phyloP scores from a whole-genome alignment of 352 stramenopile species.

The Saprolegnia diclina region DNA sequence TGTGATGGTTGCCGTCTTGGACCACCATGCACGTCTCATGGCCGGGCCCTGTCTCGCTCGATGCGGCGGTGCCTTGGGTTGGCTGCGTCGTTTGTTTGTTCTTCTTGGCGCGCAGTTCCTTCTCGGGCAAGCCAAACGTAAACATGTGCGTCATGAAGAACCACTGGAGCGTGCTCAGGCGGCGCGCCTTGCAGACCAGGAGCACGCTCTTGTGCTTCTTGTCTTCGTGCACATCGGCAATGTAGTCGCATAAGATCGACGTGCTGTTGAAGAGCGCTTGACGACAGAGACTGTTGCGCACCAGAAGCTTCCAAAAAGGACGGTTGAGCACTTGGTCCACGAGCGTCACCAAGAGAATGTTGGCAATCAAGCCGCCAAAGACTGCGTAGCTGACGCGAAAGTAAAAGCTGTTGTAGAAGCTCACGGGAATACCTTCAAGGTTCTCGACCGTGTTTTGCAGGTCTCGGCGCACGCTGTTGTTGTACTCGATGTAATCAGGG shows the following conservation, averaged over 20 bases:
- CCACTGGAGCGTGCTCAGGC: conserved; percentile 23
- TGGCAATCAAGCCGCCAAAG: not conserved
- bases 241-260: conserved; percentile 21
- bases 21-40: not conserved
- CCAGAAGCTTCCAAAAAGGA: conserved; percentile 12
- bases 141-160: conserved; percentile 28
- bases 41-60: not conserved
- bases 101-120: conserved; percentile 19
- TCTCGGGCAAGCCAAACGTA: conserved; percentile 22
- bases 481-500: conserved; percentile 20
- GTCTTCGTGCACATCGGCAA: conserved; percentile 1
- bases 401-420: conserved; percentile 18
- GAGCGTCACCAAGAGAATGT: conserved; percentile 1
- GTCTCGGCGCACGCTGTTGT: conserved; percentile 7
- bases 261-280: conserved; percentile 22
- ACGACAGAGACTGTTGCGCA: not conserved
- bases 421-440: conserved; percentile 2
- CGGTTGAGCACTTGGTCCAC: conserved; percentile 20
- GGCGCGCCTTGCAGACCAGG: conserved; percentile 5
- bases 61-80: not conserved
- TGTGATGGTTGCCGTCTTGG: conserved; percentile 13
- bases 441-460: conserved; percentile 1
- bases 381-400: conserved; percentile 1
- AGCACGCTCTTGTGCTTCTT: not conserved
- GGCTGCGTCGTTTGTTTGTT: not conserved